Conservation (phyloP, 2,329 filamentous ascomycete genomes). For the Fusarium temperatum region DNA sequence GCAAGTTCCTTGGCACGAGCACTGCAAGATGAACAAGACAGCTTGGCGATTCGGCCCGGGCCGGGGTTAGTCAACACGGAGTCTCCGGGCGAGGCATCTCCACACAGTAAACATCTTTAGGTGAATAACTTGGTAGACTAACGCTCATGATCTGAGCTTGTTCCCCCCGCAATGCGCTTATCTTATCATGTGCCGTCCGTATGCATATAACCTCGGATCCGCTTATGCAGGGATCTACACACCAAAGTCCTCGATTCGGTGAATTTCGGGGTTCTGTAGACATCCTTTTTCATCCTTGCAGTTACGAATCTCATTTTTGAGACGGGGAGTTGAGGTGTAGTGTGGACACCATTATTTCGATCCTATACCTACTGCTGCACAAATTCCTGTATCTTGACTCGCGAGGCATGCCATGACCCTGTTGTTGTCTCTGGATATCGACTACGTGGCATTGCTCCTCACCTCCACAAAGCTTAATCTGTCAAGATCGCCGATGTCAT, state of each 20-base stretch:
- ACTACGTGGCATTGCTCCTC: not conserved
- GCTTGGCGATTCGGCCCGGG: not conserved
- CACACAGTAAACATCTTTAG: not conserved
- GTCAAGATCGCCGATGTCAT: not conserved
- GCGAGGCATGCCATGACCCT: not conserved
- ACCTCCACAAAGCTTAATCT: not conserved
- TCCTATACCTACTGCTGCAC: not conserved
- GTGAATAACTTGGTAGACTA: not conserved
- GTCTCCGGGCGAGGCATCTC: not conserved
- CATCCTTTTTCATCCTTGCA: not conserved
- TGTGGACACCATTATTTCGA: not conserved
- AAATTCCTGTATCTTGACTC: not conserved
- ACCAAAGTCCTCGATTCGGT: not conserved
- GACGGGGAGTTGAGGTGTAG: not conserved
- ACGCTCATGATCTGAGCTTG: not conserved
- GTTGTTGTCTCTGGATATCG: too few relatives aligned
- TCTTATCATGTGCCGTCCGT: not conserved
- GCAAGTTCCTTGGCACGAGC: not conserved
- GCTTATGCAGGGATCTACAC: not conserved
- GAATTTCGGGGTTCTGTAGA: not conserved
- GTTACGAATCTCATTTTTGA: not conserved
- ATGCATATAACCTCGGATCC: not conserved
- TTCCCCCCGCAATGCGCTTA: not conserved
- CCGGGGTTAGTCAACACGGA: not conserved
- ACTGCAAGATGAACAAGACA: not conserved